Evolutionary conservation across 768 basidiomycete genomes (phyloP), one percentile per base, ranked within the genome.

Genomic region (Goffeauzyma gilvescens): DNA sequence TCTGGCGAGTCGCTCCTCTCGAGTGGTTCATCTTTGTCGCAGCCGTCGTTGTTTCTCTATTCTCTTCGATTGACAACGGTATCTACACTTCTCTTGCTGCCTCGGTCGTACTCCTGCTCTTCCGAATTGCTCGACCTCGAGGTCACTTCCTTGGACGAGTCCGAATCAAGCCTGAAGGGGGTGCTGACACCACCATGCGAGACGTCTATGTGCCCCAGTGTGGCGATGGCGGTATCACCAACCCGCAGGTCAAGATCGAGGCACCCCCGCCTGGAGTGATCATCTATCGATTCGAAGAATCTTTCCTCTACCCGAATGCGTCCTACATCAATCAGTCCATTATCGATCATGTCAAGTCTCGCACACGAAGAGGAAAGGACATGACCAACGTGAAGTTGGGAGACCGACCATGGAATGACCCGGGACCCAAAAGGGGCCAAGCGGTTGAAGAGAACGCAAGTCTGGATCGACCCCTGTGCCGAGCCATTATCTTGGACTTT

Each of bases 331-430:
- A 86, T 60, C 73, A 75, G 30, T 67, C 70, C 2, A 65, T 98
- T 18, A 79, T 87, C 18, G 78, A 79, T 52, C 70, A 85, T 51
- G 82, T 93, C 50, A 86, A 80, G 65, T 66, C 65, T 42, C 69
- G 77, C 53, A 84, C 79, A 55, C 72, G 75, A 24, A 73, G 81
- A 38, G 86, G 83, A 17, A 73, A 70, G 54, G 81, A 89, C 60
- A 69, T 80, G 62, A 69, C 70, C 40, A 55, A 64, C n/a, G 67
- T 83, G 48, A 71, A 65, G 43, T 64, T 74, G 33, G 69, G 71
- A 48, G 85, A 90, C 59, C 75, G 87, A 32, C 73, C 83, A 10
- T 98, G 90, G 90, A 98, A 98, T 58, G 87, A 93, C 53, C 77
- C 82, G 8, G 83, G 84, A 21, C 81, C 81, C 15, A 53, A 61